Percentiles rank a stretch among this genome's conserved stretches.
These are phyloP conservation scores for Fusarium pseudonygamai DNA, from an alignment of 2,329 filamentous ascomycete genomes.

Conservation along the genomic window DNA sequence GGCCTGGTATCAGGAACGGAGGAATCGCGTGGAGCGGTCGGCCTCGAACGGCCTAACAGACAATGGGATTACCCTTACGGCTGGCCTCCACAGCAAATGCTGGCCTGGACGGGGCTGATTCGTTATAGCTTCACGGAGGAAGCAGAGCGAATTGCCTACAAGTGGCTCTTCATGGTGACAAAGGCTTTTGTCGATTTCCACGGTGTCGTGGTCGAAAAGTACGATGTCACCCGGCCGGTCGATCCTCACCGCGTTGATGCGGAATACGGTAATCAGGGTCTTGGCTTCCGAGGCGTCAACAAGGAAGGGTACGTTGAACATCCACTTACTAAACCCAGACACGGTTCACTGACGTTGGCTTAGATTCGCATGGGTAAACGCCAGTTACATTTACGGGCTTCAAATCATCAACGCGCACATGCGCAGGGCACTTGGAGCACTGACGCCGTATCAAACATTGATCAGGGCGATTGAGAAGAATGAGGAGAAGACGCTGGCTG, in stretches of 20 bases:
- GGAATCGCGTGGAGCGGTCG: constrained; percentile 82
- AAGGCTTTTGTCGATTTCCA: constrained; percentile 99
- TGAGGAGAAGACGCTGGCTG: constrained; percentile 62
- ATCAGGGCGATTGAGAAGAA: constrained; percentile 71
- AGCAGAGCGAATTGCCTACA: constrained; percentile 88
- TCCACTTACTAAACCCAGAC: neutral
- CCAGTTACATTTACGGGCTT: constrained; percentile 94
- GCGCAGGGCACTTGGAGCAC: constrained; percentile 84
- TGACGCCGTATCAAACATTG: constrained; percentile 88
- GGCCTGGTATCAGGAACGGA: constrained; percentile 91
- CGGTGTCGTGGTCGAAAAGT: constrained; percentile 98
- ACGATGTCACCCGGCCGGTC: constrained; percentile 89
- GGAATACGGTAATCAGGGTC: constrained; percentile 96
- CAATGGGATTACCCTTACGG: constrained; percentile 99
- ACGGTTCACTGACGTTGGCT: constrained; percentile 41
- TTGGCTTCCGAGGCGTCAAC: constrained; percentile 94
- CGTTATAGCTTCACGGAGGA: constrained; percentile 93
- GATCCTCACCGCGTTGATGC: constrained; percentile 95
- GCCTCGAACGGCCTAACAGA: constrained; percentile 86
- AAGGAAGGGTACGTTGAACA: constrained; percentile 78
- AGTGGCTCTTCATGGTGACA: constrained; percentile 98
- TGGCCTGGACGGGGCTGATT: constrained; percentile 92
- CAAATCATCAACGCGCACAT: constrained; percentile 90
- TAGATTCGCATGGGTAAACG: constrained; percentile 99
- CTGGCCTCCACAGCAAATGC: constrained; percentile 98